Base-by-base conservation (phyloP, 2,329 filamentous ascomycete genomes). In the Cytospora piceae region DNA sequence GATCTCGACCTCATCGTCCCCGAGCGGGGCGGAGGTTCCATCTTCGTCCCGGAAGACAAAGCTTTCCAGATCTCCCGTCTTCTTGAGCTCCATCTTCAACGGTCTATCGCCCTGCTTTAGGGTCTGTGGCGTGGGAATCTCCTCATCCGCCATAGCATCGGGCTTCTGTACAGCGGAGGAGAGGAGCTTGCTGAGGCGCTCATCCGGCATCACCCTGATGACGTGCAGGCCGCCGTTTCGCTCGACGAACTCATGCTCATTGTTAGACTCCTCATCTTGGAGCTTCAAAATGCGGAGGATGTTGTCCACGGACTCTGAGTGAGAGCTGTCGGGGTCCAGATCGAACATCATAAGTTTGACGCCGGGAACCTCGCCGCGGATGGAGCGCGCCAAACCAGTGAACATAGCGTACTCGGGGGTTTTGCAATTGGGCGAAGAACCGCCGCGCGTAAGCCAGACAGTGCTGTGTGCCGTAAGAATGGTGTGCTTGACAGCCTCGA, bases 1-100 rank as follows among this genome's bases (percentile, higher is more conserved):
- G 9, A 80, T 71, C 58, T 79, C 75, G 22, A 80, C 66, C n/a
- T 73, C 67, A 37, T 74, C 71, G 1, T 65, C 62, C 24, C 29
- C 57, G 4, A 67, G 53, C 5, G 56, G 56, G 6, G 42, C 11
- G 7, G 24, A 42, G 12, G 12, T 2, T 2, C 22, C 31, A 14
- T 67, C 57, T 3, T 64, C 57, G 24, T 61, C 57, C 6, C 58
- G 31, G 46, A 65, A 39, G 37, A 65, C 57, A n/a, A 59, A 55
- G 37, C 51, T 61, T 29, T 61, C 46, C 15, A 61, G 24, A 32
- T 61, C 39, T 1, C 49, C 57, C 0, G 49, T 53, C n/a, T 61
- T 46, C 20, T 27, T 20, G 49, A 61, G 58, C 31, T 61, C 58
- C 58, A 61, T 61, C 49, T 39, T 61, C 4, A 61, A 31, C 2